These are phyloP conservation scores for Comarum palustre DNA, from an alignment of 306 rosid species.

Conservation along the genomic window DNA sequence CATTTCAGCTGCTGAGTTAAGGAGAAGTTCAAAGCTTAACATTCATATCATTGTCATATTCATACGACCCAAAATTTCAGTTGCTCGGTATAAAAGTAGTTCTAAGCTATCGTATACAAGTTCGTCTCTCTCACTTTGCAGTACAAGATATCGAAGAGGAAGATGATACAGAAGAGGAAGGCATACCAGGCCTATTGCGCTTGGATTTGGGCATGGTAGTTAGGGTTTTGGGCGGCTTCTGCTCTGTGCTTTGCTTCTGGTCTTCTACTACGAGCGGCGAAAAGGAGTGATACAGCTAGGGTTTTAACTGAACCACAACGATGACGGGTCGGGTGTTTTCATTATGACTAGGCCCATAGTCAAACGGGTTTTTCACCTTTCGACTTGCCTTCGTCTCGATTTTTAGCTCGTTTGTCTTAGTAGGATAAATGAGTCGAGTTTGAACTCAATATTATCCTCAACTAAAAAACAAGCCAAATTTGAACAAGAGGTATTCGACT, in stretches of 20 bases:
- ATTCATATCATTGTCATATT: not conserved
- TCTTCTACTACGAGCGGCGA: not conserved
- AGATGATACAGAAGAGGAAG: not conserved
- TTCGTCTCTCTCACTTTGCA: not conserved
- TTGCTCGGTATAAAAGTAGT: not conserved
- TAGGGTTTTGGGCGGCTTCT: not conserved
- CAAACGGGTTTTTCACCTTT: no score
- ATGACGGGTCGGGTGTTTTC: not conserved
- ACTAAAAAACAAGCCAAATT: no score
- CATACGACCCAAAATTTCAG: not conserved
- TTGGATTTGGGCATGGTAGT: not conserved
- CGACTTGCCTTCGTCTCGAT: no score
- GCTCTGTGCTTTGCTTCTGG: not conserved
- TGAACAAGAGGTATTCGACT: no score
- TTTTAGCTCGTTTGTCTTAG: no score
- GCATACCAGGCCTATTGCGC: constrained; percentile 45
- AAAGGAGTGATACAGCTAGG: not conserved
- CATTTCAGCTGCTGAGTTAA: not conserved
- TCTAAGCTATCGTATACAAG: not conserved
- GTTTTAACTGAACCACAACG: not conserved
- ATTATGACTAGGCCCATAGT: not conserved
- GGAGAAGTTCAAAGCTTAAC: not conserved
- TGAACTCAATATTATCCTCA: no score
- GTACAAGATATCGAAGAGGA: not conserved
- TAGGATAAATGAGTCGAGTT: no score